phyloP scores from a whole-genome alignment of 192 early-diverging fungal species.

The Spinellus fusiger region DNA sequence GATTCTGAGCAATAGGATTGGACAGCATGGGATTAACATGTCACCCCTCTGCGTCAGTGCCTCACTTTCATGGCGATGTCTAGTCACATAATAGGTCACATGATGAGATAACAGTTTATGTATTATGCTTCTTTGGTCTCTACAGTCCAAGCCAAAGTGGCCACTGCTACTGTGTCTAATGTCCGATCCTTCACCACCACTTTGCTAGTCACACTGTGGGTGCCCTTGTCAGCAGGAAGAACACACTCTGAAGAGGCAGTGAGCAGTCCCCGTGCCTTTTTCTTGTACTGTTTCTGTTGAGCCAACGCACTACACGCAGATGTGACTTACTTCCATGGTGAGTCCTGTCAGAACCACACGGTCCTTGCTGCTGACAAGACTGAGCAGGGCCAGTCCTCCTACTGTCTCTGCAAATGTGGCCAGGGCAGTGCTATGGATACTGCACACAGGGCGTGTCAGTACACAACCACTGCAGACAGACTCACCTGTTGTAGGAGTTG shows the following conservation, averaged over 20 bases:
- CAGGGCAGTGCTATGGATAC: constrained; percentile 45
- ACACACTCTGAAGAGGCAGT: constrained; percentile 32
- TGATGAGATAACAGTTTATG: background rate
- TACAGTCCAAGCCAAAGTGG: constrained; percentile 37
- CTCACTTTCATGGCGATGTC: no score
- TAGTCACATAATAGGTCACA: background rate
- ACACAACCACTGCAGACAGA: background rate
- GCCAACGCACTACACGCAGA: background rate
- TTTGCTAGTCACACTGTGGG: constrained; percentile 17
- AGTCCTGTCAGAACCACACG: constrained; percentile 37
- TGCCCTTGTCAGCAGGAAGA: background rate
- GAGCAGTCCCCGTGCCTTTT: constrained; percentile 34
- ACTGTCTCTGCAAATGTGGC: constrained; percentile 52
- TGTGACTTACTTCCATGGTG: constrained; percentile 39
- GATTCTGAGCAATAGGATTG: no score
- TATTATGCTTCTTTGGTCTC: constrained; percentile 26
- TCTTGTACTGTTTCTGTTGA: constrained; percentile 22
- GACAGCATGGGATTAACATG: no score
- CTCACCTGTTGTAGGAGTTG: constrained; percentile 42
- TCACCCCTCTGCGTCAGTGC: no score
- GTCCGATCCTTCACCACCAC: constrained; percentile 43
- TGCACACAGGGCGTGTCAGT: background rate
- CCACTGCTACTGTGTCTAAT: constrained; percentile 42
- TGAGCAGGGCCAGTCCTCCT: constrained; percentile 40
- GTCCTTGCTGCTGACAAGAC: constrained; percentile 34